phyloP scores from a whole-genome alignment of 2,329 filamentous ascomycete genomes.

The Verticillium nonalfalfae region DNA sequence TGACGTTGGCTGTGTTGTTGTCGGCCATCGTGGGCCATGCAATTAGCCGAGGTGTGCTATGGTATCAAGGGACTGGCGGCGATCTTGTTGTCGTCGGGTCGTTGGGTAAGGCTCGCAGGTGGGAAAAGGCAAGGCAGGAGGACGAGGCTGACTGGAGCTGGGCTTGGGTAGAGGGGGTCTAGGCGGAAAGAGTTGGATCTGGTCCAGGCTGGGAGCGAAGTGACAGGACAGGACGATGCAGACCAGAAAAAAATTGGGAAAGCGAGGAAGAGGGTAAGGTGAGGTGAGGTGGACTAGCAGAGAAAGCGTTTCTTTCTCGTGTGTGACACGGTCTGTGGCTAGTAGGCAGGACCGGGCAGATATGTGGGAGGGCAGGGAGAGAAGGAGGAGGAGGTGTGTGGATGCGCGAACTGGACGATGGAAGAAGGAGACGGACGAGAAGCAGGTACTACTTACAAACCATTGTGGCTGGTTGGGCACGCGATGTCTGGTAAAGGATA shows the following conservation, averaged over 20 bases:
- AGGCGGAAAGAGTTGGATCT: not conserved
- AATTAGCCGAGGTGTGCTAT: constrained; percentile 17
- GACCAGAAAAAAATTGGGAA: not conserved
- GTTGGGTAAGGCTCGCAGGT: not conserved
- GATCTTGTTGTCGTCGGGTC: not conserved
- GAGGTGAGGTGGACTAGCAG: not conserved
- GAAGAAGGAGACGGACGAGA: not conserved
- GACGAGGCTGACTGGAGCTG: not conserved
- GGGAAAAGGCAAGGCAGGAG: not conserved
- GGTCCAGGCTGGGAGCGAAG: not conserved
- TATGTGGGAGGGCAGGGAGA: not conserved
- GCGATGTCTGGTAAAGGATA: not conserved
- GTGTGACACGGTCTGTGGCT: not conserved
- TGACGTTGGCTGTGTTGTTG: constrained; percentile 17
- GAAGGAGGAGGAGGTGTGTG: too few species aligned
- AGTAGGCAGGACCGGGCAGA: not conserved
- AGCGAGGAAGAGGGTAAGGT: not conserved
- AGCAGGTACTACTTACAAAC: constrained; percentile 10
- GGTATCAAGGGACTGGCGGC: not conserved
- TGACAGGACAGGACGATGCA: not conserved
- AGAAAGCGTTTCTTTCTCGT: not conserved
- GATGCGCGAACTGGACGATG: too few species aligned
- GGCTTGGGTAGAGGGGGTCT: not conserved
- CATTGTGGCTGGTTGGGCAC: constrained; percentile 3
- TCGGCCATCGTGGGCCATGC: constrained; percentile 21